These are phyloP conservation scores for Lasiosphaeria miniovina DNA, from an alignment of 495 filamentous ascomycete species.

Conservation along the genomic window DNA sequence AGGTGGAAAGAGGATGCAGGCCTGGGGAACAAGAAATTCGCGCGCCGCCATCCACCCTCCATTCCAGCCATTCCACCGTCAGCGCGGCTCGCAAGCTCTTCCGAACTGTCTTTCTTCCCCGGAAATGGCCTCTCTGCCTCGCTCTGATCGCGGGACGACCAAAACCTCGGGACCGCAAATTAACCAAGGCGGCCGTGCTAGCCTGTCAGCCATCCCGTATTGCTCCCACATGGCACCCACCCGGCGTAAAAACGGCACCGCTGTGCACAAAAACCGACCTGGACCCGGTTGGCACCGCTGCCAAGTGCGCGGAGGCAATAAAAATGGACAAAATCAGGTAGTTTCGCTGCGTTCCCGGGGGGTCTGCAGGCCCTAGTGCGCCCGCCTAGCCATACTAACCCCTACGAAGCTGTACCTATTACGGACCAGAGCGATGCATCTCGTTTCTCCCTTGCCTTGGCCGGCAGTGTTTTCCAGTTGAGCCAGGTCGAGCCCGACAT, in stretches of 20 bases:
- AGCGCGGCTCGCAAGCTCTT: not conserved
- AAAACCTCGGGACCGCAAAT: not conserved
- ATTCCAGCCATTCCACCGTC: not conserved
- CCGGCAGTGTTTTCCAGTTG: no score
- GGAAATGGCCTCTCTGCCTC: not conserved
- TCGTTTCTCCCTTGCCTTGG: no score
- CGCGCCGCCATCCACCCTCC: not conserved
- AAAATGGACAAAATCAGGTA: no score
- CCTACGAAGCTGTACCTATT: no score
- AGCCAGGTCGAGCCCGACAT: no score
- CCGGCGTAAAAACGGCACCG: not conserved
- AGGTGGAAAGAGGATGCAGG: not conserved
- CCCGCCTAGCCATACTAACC: no score
- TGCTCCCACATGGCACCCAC: not conserved
- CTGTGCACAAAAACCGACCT: not conserved
- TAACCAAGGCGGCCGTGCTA: not conserved
- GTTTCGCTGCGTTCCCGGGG: no score
- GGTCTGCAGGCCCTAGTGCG: no score
- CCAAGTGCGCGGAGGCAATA: not conserved
- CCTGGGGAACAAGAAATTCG: not conserved
- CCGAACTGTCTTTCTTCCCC: slow-evolving; percentile 1
- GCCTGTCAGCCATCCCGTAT: not conserved
- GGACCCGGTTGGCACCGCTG: not conserved
- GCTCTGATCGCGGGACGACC: not conserved
- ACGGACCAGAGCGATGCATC: no score